These are phyloP conservation scores for Coelastrella sp. DNA, from an alignment of 139 green algal genomes.

Conservation along the genomic window DNA sequence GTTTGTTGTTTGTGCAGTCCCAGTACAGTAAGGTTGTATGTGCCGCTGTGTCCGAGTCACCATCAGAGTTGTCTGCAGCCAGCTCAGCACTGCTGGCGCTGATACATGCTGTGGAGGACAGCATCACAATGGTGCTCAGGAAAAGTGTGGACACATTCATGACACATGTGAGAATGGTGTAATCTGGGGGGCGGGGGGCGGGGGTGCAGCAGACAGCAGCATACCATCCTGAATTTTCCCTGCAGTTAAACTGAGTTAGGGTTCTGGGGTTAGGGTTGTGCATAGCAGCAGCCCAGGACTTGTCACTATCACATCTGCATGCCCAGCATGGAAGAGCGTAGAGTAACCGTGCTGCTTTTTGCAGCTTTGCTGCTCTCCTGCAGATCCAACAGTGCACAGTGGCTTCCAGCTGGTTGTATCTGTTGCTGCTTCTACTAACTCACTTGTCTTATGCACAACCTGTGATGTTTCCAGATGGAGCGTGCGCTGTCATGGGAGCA, in stretches of 20 bases:
- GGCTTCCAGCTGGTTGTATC: no score
- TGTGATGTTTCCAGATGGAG: slow-evolving; percentile 59
- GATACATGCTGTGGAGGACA: slow-evolving; percentile 62
- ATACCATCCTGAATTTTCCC: no score
- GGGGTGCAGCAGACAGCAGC: not conserved
- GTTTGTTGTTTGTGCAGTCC: not conserved
- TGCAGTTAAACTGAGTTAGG: no score
- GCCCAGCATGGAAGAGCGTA: no score
- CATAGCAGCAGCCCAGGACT: no score
- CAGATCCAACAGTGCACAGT: no score
- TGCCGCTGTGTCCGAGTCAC: slow-evolving; percentile 48
- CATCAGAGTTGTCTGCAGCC: slow-evolving; percentile 53
- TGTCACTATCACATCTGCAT: no score
- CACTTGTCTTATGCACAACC: not conserved
- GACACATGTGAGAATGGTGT: slow-evolving; percentile 25
- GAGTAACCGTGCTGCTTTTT: no score
- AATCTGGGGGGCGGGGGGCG: no score
- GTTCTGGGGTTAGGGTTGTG: no score
- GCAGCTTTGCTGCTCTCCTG: no score
- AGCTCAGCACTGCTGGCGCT: slow-evolving; percentile 62
- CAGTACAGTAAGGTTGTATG: slow-evolving; percentile 51
- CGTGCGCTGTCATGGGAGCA: slow-evolving; percentile 68
- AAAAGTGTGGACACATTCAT: slow-evolving; percentile 62
- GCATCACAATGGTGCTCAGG: slow-evolving; percentile 60
- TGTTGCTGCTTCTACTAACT: no score